phyloP scores from a whole-genome alignment of 202 grass and related monocot species.

The Alloteropsis angusta region DNA sequence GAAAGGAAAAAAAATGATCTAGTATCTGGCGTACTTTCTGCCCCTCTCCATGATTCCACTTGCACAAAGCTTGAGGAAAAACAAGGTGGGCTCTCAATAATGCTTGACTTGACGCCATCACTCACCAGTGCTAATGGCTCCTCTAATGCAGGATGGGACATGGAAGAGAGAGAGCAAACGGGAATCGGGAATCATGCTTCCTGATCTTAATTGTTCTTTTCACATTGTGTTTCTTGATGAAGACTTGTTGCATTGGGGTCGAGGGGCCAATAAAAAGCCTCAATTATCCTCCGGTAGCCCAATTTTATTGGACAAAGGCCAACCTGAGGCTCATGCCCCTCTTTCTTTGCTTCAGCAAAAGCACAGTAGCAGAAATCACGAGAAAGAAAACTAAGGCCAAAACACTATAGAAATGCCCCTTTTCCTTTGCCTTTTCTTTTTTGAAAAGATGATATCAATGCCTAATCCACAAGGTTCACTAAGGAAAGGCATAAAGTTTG shows the following conservation, averaged over 20 bases:
- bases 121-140: slow-evolving; percentile 15
- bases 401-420: neutral
- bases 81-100: slow-evolving; percentile 31
- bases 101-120: slow-evolving; percentile 25
- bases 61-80: slow-evolving; percentile 31
- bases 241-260: slow-evolving; percentile 8
- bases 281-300: neutral
- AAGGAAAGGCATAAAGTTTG: neutral
- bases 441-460: slow-evolving; percentile 10
- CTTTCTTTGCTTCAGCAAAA: slow-evolving; percentile 24
- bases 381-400: neutral
- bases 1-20: slow-evolving; percentile 23
- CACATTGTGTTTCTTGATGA: slow-evolving; percentile 14
- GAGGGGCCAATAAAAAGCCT: neutral
- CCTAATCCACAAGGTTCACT: slow-evolving; percentile 13
- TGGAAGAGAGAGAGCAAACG: neutral
- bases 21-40: slow-evolving; percentile 27
- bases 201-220: slow-evolving; percentile 14
- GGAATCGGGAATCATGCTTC: slow-evolving; percentile 15
- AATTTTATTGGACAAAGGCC: slow-evolving; percentile 26
- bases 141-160: slow-evolving; percentile 12
- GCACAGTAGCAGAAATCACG: neutral
- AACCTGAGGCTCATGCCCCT: slow-evolving; percentile 21
- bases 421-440: slow-evolving; percentile 25
- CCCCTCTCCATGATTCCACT: slow-evolving; percentile 28